These are phyloP conservation scores for Cardamine chenopodiifolia DNA, from an alignment of 345 rosid genomes.

Conservation along the genomic window DNA sequence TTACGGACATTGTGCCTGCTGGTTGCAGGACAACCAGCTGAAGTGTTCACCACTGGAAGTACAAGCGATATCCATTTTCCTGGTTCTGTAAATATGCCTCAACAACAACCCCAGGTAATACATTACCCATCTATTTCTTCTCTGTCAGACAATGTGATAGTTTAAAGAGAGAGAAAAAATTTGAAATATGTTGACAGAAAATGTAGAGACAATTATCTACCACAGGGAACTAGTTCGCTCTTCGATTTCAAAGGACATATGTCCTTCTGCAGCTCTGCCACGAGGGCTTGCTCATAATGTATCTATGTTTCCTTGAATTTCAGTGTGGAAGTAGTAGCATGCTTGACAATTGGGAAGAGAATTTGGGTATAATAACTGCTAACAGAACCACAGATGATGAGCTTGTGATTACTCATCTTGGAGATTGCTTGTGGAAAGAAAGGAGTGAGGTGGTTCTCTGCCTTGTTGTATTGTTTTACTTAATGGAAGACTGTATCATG, in stretches of 20 bases:
- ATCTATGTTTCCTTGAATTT: constrained; percentile 20
- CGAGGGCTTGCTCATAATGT: not conserved
- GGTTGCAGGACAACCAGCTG: constrained; percentile 97
- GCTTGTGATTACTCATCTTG: constrained; percentile 91
- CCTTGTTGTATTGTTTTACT: constrained; percentile 17
- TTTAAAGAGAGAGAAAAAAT: not conserved
- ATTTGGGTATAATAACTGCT: constrained; percentile 94
- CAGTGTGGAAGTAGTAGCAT: constrained; percentile 73
- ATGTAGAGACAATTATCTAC: not conserved
- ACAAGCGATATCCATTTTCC: constrained; percentile 44
- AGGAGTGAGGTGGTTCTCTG: constrained; percentile 74
- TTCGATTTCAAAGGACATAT: constrained; percentile 1
- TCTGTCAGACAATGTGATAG: not conserved
- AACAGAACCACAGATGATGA: constrained; percentile 97
- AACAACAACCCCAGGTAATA: constrained; percentile 66
- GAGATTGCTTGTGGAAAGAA: constrained; percentile 98
- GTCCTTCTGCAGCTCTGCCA: constrained; percentile 13
- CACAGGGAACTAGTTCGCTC: constrained; percentile 6
- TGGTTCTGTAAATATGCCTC: constrained; percentile 46
- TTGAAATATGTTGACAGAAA: not conserved
- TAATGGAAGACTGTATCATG: constrained; percentile 18
- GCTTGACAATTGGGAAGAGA: constrained; percentile 99
- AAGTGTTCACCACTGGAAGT: constrained; percentile 64
- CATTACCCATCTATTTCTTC: not conserved
- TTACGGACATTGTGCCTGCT: constrained; percentile 93